A percentile compares a stretch with the other conserved stretches of the same genome.
Evolutionary conservation across 2,329 filamentous ascomycete species (phyloP).

Genomic region (Diaporthe batatas): DNA sequence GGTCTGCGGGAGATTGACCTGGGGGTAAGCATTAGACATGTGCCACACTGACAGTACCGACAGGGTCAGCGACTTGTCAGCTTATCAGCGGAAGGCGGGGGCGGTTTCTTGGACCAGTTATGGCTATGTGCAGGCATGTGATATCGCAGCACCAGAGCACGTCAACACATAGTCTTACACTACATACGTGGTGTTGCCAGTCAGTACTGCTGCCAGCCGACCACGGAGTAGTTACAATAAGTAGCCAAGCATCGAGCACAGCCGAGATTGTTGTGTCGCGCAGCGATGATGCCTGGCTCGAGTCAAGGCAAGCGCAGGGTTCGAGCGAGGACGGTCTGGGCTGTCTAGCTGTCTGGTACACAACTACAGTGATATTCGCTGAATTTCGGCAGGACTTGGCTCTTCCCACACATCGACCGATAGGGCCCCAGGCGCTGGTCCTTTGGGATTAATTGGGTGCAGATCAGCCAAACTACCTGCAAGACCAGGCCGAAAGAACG

Average conservation of each 20-base stretch:
- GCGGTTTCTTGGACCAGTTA: not conserved
- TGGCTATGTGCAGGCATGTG: not conserved
- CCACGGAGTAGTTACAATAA: not conserved
- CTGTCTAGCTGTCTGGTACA: not conserved
- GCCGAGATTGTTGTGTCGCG: slow-evolving; percentile 7
- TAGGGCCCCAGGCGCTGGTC: not conserved
- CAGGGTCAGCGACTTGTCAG: not conserved
- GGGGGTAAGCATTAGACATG: not conserved
- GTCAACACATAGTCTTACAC: not conserved
- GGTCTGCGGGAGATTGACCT: not conserved
- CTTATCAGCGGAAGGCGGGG: not conserved
- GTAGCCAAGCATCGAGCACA: not conserved
- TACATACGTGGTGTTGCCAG: not conserved
- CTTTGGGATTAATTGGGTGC: not conserved
- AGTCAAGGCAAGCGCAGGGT: not conserved
- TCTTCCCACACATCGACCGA: not conserved
- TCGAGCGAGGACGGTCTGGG: not conserved
- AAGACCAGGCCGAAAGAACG: not conserved
- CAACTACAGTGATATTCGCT: slow-evolving; percentile 21
- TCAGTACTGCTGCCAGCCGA: not conserved
- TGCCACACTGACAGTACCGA: too few relatives aligned
- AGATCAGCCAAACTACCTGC: not conserved
- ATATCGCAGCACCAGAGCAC: not conserved
- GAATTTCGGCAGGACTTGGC: slow-evolving; percentile 32
- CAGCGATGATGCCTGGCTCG: slow-evolving; percentile 9